phyloP scores from a whole-genome alignment of 257 asterid species.

The Petunia axillaris region DNA sequence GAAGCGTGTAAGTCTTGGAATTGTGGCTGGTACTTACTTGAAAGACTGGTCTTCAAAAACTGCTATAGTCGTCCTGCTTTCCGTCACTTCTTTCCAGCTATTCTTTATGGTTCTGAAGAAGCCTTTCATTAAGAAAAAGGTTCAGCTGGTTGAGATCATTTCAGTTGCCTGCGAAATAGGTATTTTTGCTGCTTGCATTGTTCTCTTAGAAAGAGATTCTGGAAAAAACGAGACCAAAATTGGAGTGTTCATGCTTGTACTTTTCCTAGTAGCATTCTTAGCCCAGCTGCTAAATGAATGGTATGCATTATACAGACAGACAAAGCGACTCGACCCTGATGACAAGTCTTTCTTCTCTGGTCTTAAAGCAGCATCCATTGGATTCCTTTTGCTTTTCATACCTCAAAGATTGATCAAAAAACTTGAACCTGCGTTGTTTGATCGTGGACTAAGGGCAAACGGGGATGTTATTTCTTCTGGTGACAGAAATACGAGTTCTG shows the following conservation, averaged over 20 bases:
- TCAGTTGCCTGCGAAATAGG: conserved; percentile 62
- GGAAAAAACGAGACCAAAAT: conserved; percentile 47
- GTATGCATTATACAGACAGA: conserved; percentile 63
- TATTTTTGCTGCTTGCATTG: conserved; percentile 55
- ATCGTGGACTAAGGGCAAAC: conserved; percentile 28
- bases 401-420: conserved; percentile 54
- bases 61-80: conserved; percentile 56
- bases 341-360: conserved; percentile 62
- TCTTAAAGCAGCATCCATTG: conserved; percentile 56
- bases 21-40: conserved; percentile 67
- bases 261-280: conserved; percentile 54
- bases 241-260: conserved; percentile 63
- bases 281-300: conserved; percentile 60
- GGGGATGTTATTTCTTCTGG: conserved; percentile 37
- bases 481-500: conserved; percentile 47
- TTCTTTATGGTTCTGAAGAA: too few species aligned
- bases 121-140: conserved; percentile 82
- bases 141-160: conserved; percentile 85
- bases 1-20: conserved; percentile 68
- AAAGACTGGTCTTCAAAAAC: conserved; percentile 53
- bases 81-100: conserved; percentile 74
- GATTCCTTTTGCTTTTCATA: conserved; percentile 52
- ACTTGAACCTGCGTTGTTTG: conserved; percentile 48
- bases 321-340: conserved; percentile 42
- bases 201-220: conserved; percentile 50